phyloP scores from a whole-genome alignment of 2,329 filamentous ascomycete genomes.

The Pseudocercospora pini-densiflorae region DNA sequence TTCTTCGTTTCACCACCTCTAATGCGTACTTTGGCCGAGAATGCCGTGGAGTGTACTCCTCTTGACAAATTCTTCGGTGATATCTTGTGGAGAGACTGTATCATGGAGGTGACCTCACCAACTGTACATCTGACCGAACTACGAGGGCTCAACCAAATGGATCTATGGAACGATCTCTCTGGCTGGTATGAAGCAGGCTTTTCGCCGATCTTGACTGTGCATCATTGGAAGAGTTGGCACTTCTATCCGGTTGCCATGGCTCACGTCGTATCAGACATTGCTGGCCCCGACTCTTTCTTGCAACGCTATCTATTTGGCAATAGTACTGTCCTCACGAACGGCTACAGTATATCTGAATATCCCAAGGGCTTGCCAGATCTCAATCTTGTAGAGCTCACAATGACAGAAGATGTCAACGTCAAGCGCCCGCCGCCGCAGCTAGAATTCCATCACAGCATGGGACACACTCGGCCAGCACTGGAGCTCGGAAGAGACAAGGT shows the following conservation, averaged over 20 bases:
- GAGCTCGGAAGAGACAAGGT: conserved; percentile 33
- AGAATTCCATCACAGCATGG: conserved; percentile 34
- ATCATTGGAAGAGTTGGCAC: conserved; percentile 39
- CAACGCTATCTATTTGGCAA: conserved; percentile 34
- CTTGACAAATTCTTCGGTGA: conserved; percentile 34
- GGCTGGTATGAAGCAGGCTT: conserved; percentile 37
- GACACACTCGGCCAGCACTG: conserved; percentile 31
- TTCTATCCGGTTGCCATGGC: conserved; percentile 30
- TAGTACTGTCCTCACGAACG: conserved; percentile 35
- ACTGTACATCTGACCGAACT: conserved; percentile 34
- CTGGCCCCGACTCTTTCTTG: conserved; percentile 34
- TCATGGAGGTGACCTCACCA: conserved; percentile 33
- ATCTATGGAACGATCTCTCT: conserved; percentile 34
- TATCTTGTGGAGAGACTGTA: conserved; percentile 35
- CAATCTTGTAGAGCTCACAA: conserved; percentile 34
- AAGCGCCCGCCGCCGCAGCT: conserved; percentile 22
- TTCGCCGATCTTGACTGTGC: conserved; percentile 31
- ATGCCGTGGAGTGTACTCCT: conserved; percentile 28
- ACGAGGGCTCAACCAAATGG: conserved; percentile 35
- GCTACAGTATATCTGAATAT: conserved; percentile 34
- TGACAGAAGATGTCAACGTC: conserved; percentile 32
- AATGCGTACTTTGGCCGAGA: conserved; percentile 31
- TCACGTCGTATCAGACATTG: conserved; percentile 32
- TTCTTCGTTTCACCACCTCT: conserved; percentile 36
- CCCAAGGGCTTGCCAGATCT: conserved; percentile 34